Conservation (phyloP, 768 basidiomycete genomes). For the Dioszegia aurantiaca region DNA sequence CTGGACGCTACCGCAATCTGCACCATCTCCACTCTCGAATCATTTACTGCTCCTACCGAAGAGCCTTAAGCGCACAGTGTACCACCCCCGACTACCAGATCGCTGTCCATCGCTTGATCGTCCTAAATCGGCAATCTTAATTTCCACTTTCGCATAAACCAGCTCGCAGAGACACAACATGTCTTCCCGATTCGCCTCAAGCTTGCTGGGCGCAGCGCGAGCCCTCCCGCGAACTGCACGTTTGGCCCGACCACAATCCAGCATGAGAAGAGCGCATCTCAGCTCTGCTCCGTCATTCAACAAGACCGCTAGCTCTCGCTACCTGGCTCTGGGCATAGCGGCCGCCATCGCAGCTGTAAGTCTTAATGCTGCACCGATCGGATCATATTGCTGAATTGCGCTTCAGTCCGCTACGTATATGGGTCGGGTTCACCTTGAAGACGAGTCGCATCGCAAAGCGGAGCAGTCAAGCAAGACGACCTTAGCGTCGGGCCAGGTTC, state of each 20-base stretch:
- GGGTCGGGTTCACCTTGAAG: constrained; percentile 2
- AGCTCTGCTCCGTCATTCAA: neutral
- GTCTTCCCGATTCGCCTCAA: constrained; percentile 1
- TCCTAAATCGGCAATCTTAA: no score
- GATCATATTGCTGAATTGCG: neutral
- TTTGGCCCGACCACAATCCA: neutral
- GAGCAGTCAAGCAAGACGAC: neutral
- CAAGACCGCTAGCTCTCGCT: neutral
- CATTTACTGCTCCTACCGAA: no score
- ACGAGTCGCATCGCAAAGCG: neutral
- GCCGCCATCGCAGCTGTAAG: constrained; percentile 8
- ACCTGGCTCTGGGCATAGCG: neutral
- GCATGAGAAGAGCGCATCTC: neutral
- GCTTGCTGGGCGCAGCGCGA: neutral
- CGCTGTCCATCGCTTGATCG: no score
- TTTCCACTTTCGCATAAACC: no score
- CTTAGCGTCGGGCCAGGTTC: constrained; percentile 34
- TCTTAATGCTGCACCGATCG: neutral
- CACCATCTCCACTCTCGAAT: no score
- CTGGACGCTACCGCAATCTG: no score
- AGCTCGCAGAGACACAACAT: no score
- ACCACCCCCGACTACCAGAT: no score
- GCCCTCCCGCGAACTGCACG: neutral
- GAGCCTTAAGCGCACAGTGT: no score
- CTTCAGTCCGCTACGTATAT: constrained; percentile 3